Evolutionary conservation across 495 filamentous ascomycete genomes (phyloP), one percentile per base, ranked within the genome.

Genomic region (Entonaema liquescens): DNA sequence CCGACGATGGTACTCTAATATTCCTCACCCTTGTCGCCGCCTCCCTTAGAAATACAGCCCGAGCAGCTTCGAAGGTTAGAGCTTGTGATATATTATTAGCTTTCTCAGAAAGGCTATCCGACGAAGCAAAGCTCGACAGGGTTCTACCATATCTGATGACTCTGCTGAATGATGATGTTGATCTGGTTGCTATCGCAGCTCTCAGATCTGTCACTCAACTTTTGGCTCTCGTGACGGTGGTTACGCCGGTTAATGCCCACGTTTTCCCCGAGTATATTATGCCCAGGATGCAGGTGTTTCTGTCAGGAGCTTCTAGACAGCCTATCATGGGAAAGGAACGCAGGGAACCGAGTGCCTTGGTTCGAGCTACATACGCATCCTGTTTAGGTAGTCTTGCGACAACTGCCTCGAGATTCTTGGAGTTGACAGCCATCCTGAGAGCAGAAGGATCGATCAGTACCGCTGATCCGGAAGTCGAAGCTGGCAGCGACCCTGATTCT

Each of bases 121-220:
- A 99, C 77, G 96, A 99, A 74, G 95, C 95, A 11, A 99, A 98
- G 75, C 84, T 99, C 59, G 96, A 99, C 79, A 90, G 96, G 40
- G 90, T 98, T 26, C 84, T 99, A 33, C 96, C 96, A 7, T 97
- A 98, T 71, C 80, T 98, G 23, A 90, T 97, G 78, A 83, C 88
- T 26, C 77, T 98, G 28, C 79, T 98, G 19, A 90, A 89, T 69
- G 96, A 99, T 77, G 86, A 89, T 57, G 87, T 88, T 12, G 92
- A 97, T 70, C 83, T 90, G 54, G 94, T 98, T 25, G 92, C 92
- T 66, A 86, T 96, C 25, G 89, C 93, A 28, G 94, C 94, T 15
- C 85, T 98, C 47, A 88, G 94, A 44, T 90, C 92, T 7, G 83
- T 98, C 72, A 92, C 94, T 2, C 94, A 97, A 73, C 84, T 98